Base-by-base conservation (phyloP, 345 rosid species). In the Rhizophora mangle region DNA sequence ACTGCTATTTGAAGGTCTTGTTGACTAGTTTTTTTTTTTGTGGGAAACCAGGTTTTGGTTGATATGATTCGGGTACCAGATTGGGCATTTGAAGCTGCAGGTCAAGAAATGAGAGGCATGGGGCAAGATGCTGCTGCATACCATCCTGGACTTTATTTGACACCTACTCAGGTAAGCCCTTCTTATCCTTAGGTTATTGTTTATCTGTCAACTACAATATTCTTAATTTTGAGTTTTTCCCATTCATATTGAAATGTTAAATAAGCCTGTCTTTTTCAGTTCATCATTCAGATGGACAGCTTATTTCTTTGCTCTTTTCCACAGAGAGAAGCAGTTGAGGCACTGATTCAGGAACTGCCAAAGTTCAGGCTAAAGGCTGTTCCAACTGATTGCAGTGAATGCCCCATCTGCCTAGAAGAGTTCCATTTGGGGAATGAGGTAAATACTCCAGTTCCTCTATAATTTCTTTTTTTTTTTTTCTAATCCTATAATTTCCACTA, bases 11-110 rank as follows among this genome's bases (percentile, higher is more conserved):
- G 11, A 15, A 51, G 36, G 9, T 6, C 36, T n/a, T 5, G 9
- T 57, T 58, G 55, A 64, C 6, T 19, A n/a, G 56, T 60, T 43
- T 43, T 31, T 30, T 0, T 30, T 0, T 67, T 31, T 69, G 37
- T 67, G 72, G 60, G 78, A 34, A 55, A 71, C 67, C 77, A 96
- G 98, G 90, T 96, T 78, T 75, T 96, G 67, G 93, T 92, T 65
- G 99, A 92, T 86, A 87, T 96, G 96, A 77, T 96, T 63, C 83
- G 93, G 66, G 98, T 92, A 67, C 98, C 99, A 53, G 97, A 88
- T 72, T 96, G 99, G 99, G 96, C 99, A 77, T 90, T 92, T 82
- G 98, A 96, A 85, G 99, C 99, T 57, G 96, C 99, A 7, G 97
- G 98, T 76, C 99, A 92, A 85, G 99, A 96, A 83, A 85, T 90